Evolutionary conservation across 768 basidiomycete genomes (phyloP).

Genomic region (Boletus eberwhitei): DNA sequence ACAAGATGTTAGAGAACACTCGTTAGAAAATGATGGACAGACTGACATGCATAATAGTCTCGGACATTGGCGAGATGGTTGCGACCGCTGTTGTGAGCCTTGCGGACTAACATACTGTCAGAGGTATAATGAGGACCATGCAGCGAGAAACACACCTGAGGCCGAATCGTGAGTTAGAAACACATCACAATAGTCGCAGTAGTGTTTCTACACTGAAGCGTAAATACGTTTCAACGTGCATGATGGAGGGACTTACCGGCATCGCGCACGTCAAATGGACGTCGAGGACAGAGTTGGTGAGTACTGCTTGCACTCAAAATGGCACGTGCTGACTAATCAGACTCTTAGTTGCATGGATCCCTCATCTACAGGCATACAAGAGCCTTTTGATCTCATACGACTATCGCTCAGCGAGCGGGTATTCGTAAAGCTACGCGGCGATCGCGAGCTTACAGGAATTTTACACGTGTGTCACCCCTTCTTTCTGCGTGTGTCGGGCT

Average conservation of each 20-base stretch:
- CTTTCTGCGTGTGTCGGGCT: background rate
- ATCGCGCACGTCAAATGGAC: constrained; percentile 38
- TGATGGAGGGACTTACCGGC: constrained; percentile 52
- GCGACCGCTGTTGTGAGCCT: constrained; percentile 96
- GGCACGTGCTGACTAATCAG: constrained; percentile 25
- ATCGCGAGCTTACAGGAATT: constrained; percentile 86
- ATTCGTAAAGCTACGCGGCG: constrained; percentile 95
- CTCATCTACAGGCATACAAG: constrained; percentile 75
- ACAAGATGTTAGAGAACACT: constrained; percentile 9
- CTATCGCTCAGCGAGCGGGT: constrained; percentile 96
- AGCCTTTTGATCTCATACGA: constrained; percentile 96
- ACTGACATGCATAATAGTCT: constrained; percentile 93
- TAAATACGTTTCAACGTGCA: constrained; percentile 5
- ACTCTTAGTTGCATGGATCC: constrained; percentile 53
- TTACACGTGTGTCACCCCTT: constrained; percentile 71
- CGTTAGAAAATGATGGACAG: background rate
- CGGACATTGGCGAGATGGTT: constrained; percentile 96
- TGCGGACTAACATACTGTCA: constrained; percentile 62
- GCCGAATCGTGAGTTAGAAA: constrained; percentile 93
- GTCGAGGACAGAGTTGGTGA: constrained; percentile 14
- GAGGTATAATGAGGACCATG: background rate
- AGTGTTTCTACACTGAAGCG: constrained; percentile 65
- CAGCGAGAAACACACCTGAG: constrained; percentile 54
- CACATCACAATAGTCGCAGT: constrained; percentile 92
- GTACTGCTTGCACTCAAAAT: constrained; percentile 21